Conservation (phyloP, 257 asterid genomes). For the Ophiorrhiza pumila region DNA sequence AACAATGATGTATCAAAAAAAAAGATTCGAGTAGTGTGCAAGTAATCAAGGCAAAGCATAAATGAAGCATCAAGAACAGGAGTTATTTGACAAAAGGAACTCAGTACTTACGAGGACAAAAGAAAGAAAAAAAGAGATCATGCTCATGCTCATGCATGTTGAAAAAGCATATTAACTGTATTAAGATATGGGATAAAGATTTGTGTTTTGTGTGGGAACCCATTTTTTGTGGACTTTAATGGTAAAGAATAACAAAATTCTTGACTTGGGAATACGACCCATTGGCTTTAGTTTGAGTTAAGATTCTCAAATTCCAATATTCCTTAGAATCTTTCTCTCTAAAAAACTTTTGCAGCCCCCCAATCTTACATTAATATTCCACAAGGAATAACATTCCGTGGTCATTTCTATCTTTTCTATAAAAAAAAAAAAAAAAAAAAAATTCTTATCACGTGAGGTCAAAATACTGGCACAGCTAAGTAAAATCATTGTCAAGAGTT, state of each 20-base stretch:
- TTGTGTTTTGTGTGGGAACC: conserved; percentile 35
- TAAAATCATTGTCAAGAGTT: conserved; percentile 17
- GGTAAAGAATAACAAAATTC: conserved; percentile 53
- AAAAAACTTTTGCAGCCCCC: conserved; percentile 24
- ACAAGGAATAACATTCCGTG: conserved; percentile 60
- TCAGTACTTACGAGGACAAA: conserved; percentile 24
- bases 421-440: too few relatives aligned
- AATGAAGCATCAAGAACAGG: conserved; percentile 18
- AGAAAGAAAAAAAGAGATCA: too few relatives aligned
- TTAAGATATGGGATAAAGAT: conserved; percentile 18
- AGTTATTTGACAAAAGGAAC: conserved; percentile 9
- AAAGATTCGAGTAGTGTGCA: conserved; percentile 19
- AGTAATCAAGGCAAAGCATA: conserved; percentile 20
- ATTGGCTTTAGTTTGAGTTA: conserved; percentile 53
- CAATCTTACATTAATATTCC: conserved; percentile 17
- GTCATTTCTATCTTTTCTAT: conserved; percentile 37
- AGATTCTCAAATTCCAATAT: conserved; percentile 65
- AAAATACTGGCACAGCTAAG: conserved; percentile 23
- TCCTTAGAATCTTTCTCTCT: conserved; percentile 50
- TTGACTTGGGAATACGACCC: conserved; percentile 67
- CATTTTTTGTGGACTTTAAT: conserved; percentile 63
- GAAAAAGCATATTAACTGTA: conserved; percentile 46
- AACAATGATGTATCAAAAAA: conserved; percentile 4
- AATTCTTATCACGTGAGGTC: conserved; percentile 24
- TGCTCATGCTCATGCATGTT: conserved; percentile 27